Evolutionary conservation across 164 flowering plant genomes (phyloP).

Genomic region (Santalum album): DNA sequence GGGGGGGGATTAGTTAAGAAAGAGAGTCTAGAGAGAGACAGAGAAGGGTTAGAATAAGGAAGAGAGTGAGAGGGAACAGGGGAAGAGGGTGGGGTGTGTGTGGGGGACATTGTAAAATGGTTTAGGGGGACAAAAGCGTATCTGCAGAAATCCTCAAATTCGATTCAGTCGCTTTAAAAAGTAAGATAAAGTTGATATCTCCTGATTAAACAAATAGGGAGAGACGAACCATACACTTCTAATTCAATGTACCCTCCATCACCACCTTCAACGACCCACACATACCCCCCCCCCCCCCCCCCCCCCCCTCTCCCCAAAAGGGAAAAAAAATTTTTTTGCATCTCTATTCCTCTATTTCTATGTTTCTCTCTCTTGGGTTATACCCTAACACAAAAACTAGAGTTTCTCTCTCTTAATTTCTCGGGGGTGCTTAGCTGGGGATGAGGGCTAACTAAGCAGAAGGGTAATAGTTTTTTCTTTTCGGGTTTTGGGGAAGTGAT

Average conservation of each 20-base stretch:
- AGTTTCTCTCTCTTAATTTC: too few relatives aligned
- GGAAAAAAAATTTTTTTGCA: too few relatives aligned
- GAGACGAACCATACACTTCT: neutral
- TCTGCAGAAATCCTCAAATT: slow-evolving; percentile 72
- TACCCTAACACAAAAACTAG: too few relatives aligned
- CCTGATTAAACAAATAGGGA: slow-evolving; percentile 11
- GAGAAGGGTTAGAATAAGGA: slow-evolving; percentile 8
- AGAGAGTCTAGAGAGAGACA: neutral
- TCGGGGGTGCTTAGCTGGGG: neutral
- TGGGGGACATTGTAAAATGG: slow-evolving; percentile 13
- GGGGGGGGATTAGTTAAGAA: neutral
- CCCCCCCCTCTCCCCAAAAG: too few relatives aligned
- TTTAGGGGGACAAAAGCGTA: slow-evolving; percentile 54
- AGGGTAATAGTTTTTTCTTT: too few relatives aligned
- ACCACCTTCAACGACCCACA: too few relatives aligned
- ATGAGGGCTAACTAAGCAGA: neutral
- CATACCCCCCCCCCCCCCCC: too few relatives aligned
- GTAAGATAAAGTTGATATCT: slow-evolving; percentile 15
- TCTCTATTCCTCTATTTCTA: neutral
- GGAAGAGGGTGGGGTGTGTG: slow-evolving; percentile 6
- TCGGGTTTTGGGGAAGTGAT: neutral
- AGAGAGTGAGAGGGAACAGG: slow-evolving; percentile 9
- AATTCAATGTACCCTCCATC: slow-evolving; percentile 11
- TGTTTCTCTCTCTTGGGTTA: too few relatives aligned
- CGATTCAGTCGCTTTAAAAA: slow-evolving; percentile 66